A percentile compares a stretch with the other conserved stretches of the same genome.
phyloP scores from a whole-genome alignment of 2,329 filamentous ascomycete species.

The Alternaria rosae region DNA sequence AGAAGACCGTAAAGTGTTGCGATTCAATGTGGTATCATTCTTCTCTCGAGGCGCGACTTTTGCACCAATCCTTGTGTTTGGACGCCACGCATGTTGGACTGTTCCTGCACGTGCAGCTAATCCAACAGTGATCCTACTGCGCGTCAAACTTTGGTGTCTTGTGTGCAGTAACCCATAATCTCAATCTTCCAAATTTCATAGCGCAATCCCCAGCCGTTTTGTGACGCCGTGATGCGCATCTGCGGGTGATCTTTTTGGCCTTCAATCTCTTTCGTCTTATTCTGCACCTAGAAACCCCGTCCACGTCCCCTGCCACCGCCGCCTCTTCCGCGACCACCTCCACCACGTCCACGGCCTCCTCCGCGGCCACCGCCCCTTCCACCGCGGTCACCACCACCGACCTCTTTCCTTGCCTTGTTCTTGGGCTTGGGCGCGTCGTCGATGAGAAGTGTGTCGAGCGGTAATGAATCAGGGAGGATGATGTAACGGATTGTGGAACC shows the following conservation, averaged over 20 bases:
- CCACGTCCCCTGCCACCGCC: slow-evolving; percentile 52
- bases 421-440: slow-evolving; percentile 98
- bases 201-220: slow-evolving; percentile 3
- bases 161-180: slow-evolving; percentile 25
- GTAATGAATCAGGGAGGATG: slow-evolving; percentile 94
- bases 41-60: slow-evolving; percentile 27
- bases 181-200: slow-evolving; percentile 13
- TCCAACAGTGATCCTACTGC: slow-evolving; percentile 23
- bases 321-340: slow-evolving; percentile 51
- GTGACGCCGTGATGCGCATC: slow-evolving; percentile 5
- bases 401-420: slow-evolving; percentile 99
- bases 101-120: slow-evolving; percentile 14
- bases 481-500: slow-evolving; percentile 96
- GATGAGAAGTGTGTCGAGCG: slow-evolving; percentile 92
- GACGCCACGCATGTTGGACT: slow-evolving; percentile 30
- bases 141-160: slow-evolving; percentile 28
- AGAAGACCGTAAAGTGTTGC: neutral
- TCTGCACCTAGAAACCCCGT: slow-evolving; percentile 35
- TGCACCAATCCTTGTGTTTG: slow-evolving; percentile 23
- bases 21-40: slow-evolving; percentile 36
- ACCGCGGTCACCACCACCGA: slow-evolving; percentile 57
- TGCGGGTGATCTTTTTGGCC: neutral
- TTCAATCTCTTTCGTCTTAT: slow-evolving; percentile 7
- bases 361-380: slow-evolving; percentile 45
- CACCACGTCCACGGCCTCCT: slow-evolving; percentile 52